Evolutionary conservation across 208 protist genomes (phyloP), one percentile per base, ranked within the genome.

Genomic region (Acanthamoeba sp.): DNA sequence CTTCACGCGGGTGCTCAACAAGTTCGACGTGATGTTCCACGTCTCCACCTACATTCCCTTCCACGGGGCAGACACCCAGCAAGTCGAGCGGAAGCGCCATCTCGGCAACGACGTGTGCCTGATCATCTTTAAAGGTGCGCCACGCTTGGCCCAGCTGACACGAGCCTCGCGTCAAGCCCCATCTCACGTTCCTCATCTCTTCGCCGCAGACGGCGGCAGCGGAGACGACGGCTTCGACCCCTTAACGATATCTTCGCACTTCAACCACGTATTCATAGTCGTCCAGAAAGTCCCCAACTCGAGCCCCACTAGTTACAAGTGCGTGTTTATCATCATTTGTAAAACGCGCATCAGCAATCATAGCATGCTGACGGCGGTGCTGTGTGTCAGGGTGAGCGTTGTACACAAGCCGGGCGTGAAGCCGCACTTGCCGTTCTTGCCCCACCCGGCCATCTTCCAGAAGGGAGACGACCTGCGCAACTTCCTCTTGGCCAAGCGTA

Each of bases 401-500:
- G 62, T 57, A 0, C n/a, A 42, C 73, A 90, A 93, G 29, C 32
- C 22, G 32, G 57, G 62, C 36, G 90, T 94, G 27, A 38, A 52
- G 27, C 94, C 94, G 1, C 42, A 94, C 64, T 2, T 24, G 14
- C 94, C 94, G 2, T 76, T 45, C 29, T 34, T 95, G 24, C 88
- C 94, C 24, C 84, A 48, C 52, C 94, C 94, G 0, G 14, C 94
- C 29, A 14, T 45, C 5, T 94, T 94, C 42, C 5, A 34, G 0
- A 94, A 94, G 48, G 76, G 57, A 32, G 34, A 78, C 4, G 89
- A 92, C n/a, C 90, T 95, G 1, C 71, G 40, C 42, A 29, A 94
- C 32, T 95, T 95, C 52, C 94, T 95, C 1, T 29, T 95, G 16
- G 89, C 94, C 27, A 95, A 95, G 57, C 71, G 94, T 95, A 32